Evolutionary conservation across 768 basidiomycete genomes (phyloP).

Genomic region (Amyloporia xantha): DNA sequence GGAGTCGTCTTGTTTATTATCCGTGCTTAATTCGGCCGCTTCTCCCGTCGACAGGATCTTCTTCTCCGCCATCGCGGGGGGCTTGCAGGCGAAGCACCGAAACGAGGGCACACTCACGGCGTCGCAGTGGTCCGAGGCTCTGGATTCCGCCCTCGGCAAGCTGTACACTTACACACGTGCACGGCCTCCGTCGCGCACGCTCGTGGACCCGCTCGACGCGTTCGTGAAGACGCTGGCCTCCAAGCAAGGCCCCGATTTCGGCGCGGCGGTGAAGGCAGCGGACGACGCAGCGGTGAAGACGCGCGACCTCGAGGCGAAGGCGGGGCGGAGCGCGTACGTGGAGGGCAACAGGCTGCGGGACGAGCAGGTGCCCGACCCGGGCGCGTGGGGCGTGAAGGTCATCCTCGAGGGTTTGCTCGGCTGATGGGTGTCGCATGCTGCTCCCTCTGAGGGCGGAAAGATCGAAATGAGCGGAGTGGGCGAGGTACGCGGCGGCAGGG

Average conservation of each 20-base stretch:
- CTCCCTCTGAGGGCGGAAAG: not conserved
- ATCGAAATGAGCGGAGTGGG: not conserved
- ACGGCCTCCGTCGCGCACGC: slow-evolving; percentile 82
- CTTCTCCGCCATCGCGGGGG: slow-evolving; percentile 81
- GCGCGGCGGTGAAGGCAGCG: slow-evolving; percentile 52
- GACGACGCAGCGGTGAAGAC: slow-evolving; percentile 67
- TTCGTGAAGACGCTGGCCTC: slow-evolving; percentile 50
- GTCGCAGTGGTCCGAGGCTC: slow-evolving; percentile 54
- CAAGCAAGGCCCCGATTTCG: slow-evolving; percentile 30
- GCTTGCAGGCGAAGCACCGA: slow-evolving; percentile 39
- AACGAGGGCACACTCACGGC: slow-evolving; percentile 34
- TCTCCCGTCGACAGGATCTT: slow-evolving; percentile 56
- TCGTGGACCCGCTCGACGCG: slow-evolving; percentile 85
- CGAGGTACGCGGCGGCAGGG: too few relatives aligned
- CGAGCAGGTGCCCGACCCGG: slow-evolving; percentile 73
- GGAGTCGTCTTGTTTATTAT: not conserved
- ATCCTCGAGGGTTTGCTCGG: slow-evolving; percentile 51
- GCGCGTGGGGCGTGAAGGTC: slow-evolving; percentile 84
- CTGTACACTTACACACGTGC: slow-evolving; percentile 85
- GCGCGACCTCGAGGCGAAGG: slow-evolving; percentile 72
- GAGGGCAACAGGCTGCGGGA: slow-evolving; percentile 57
- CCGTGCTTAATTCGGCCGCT: too few relatives aligned
- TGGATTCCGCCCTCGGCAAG: slow-evolving; percentile 48
- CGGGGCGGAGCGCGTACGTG: slow-evolving; percentile 85
- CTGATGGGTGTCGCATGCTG: not conserved